Evolutionary conservation across 1,139 yeast genomes (phyloP).

Genomic region (Suhomyces coccinellae): DNA sequence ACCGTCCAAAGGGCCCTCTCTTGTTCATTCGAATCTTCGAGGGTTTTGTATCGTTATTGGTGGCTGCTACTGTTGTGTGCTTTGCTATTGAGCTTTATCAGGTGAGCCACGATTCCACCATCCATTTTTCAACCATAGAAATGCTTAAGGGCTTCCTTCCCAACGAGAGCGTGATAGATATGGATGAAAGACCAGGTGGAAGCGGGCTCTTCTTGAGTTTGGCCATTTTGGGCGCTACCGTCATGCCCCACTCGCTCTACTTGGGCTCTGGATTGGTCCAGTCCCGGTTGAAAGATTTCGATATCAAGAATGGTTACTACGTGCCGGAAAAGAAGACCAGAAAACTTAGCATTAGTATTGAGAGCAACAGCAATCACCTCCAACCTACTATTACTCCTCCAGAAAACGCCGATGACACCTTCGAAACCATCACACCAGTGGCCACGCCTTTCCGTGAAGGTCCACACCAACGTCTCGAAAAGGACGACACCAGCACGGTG

Average conservation of each 20-base stretch:
- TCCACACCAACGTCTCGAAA: constrained; percentile 14
- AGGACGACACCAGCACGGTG: constrained; percentile 15
- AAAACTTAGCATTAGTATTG: constrained; percentile 2
- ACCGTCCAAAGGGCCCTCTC: constrained; percentile 85
- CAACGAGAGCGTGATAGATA: constrained; percentile 59
- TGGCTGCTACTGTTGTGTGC: constrained; percentile 80
- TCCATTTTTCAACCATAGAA: constrained; percentile 52
- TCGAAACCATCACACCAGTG: constrained; percentile 13
- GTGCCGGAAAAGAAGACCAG: constrained; percentile 20
- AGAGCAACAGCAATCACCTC: constrained; percentile 3
- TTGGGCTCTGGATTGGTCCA: constrained; percentile 93
- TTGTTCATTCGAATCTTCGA: constrained; percentile 79
- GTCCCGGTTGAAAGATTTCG: constrained; percentile 82
- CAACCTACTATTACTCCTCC: constrained; percentile 1
- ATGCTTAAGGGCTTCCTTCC: constrained; percentile 79
- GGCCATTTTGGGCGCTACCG: constrained; percentile 94
- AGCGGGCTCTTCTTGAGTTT: constrained; percentile 80
- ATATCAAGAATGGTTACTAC: constrained; percentile 60
- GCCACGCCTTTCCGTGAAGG: constrained; percentile 14
- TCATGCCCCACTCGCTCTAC: constrained; percentile 95
- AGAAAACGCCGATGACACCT: constrained; percentile 4
- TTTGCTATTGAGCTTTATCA: constrained; percentile 77
- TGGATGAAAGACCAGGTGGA: constrained; percentile 54
- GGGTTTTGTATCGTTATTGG: constrained; percentile 72
- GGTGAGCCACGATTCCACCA: constrained; percentile 53